These are phyloP conservation scores for Zygosaccharomyces bailii DNA, from an alignment of 805 yeast species.

Conservation along the genomic window DNA sequence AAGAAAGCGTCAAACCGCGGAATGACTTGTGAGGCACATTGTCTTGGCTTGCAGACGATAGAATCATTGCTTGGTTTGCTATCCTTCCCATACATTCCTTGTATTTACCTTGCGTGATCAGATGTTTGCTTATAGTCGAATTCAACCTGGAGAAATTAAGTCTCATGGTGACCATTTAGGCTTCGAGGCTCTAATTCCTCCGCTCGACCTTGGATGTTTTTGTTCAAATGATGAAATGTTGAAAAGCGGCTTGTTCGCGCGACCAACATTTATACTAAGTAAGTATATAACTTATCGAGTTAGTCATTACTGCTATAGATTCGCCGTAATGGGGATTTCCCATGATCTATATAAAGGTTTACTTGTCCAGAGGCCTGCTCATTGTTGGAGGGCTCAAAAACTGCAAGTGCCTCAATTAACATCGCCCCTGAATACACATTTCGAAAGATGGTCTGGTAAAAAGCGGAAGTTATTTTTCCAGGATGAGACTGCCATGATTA, in stretches of 20 bases:
- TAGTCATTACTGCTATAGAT: not conserved
- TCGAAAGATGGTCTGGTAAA: conserved; percentile 38
- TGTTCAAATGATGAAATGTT: not conserved
- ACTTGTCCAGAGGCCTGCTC: not conserved
- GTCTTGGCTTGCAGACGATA: conserved; percentile 47
- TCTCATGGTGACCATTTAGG: conserved; percentile 6
- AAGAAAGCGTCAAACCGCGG: conserved; percentile 78
- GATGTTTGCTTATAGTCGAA: conserved; percentile 16
- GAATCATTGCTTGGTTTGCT: conserved; percentile 54
- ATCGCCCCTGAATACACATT: conserved; percentile 31
- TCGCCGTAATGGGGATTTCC: not conserved
- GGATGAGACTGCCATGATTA: not conserved
- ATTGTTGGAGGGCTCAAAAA: not conserved
- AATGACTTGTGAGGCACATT: conserved; percentile 21
- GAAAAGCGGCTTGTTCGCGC: not conserved
- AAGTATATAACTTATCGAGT: not conserved
- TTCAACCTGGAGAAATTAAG: conserved; percentile 13
- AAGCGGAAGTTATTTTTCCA: conserved; percentile 21
- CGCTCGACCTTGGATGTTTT: not conserved
- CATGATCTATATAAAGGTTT: conserved; percentile 1
- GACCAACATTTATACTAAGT: not conserved
- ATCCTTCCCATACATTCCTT: conserved; percentile 45
- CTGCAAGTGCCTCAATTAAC: conserved; percentile 7
- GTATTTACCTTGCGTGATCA: conserved; percentile 27
- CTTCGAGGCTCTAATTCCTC: not conserved